Percentiles rank a stretch among this genome's conserved stretches.
Evolutionary conservation across 192 early-diverging fungal species (phyloP).

Genomic region (Coemansia sp.): DNA sequence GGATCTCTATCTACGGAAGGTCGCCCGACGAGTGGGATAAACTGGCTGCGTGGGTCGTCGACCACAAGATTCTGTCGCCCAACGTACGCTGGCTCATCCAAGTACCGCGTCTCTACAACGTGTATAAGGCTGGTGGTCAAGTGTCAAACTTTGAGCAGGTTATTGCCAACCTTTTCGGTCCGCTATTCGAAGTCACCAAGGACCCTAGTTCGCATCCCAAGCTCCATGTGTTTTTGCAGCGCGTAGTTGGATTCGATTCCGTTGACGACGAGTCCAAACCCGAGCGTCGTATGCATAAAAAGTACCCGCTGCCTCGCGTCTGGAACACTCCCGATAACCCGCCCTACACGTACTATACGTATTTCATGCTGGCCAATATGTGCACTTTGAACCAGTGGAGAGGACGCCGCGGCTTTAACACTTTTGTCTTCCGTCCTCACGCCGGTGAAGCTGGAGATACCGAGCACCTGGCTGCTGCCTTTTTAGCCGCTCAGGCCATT

Average conservation of each 20-base stretch:
- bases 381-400: slow-evolving; percentile 80
- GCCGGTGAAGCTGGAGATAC: slow-evolving; percentile 95
- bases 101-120: slow-evolving; percentile 86
- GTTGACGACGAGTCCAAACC: slow-evolving; percentile 95
- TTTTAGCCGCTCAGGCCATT: slow-evolving; percentile 85
- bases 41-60: slow-evolving; percentile 87
- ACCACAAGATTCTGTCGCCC: slow-evolving; percentile 86
- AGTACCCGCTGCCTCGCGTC: slow-evolving; percentile 70
- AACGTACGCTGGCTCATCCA: slow-evolving; percentile 97
- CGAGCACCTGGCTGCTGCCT: slow-evolving; percentile 89
- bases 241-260: slow-evolving; percentile 91
- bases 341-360: slow-evolving; percentile 93
- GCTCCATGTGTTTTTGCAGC: slow-evolving; percentile 90
- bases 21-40: slow-evolving; percentile 90
- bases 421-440: slow-evolving; percentile 95
- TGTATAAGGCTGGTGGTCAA: slow-evolving; percentile 71
- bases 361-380: slow-evolving; percentile 92
- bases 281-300: slow-evolving; percentile 80
- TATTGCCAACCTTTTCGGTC: slow-evolving; percentile 81
- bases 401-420: slow-evolving; percentile 76
- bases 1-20: slow-evolving; percentile 91
- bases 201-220: slow-evolving; percentile 90
- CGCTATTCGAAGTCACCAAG: slow-evolving; percentile 88
- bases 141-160: slow-evolving; percentile 78
- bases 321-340: slow-evolving; percentile 73